Percentiles rank a stretch among this genome's conserved stretches.
Evolutionary conservation across 1,139 yeast genomes (phyloP).

Genomic region (Diutina ranongensis): DNA sequence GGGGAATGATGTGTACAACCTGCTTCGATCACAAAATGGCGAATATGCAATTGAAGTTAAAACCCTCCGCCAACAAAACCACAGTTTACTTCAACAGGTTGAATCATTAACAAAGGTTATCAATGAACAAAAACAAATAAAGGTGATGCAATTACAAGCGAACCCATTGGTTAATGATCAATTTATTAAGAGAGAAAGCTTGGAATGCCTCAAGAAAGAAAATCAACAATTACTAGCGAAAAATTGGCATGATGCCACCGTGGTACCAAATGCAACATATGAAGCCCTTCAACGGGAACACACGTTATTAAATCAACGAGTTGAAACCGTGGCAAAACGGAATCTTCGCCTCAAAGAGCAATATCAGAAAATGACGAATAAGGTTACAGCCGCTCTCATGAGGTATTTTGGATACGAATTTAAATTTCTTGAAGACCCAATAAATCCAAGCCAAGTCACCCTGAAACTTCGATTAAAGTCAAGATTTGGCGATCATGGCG

Average conservation of each 20-base stretch:
- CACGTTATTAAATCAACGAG: constrained; percentile 32
- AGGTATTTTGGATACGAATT: constrained; percentile 63
- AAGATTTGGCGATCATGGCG: constrained; percentile 25
- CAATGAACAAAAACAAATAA: constrained; percentile 21
- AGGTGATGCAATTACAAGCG: constrained; percentile 51
- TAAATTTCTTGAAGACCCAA: constrained; percentile 54
- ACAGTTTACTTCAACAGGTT: constrained; percentile 22
- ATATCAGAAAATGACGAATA: constrained; percentile 62
- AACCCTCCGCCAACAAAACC: constrained; percentile 22
- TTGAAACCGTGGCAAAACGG: constrained; percentile 45
- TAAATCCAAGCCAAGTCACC: constrained; percentile 38
- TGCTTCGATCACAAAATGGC: constrained; percentile 31
- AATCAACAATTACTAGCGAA: constrained; percentile 40
- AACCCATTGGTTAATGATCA: constrained; percentile 65
- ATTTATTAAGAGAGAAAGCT: constrained; percentile 40
- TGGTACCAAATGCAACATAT: constrained; percentile 52
- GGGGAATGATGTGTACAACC: constrained; percentile 5
- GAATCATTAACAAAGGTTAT: constrained; percentile 16
- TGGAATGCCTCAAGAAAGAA: constrained; percentile 45
- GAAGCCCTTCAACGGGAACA: constrained; percentile 53
- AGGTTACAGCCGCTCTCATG: constrained; percentile 59
- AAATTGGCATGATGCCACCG: constrained; percentile 8
- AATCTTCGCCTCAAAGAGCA: constrained; percentile 49
- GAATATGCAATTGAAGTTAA: constrained; percentile 27
- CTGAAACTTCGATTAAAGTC: constrained; percentile 52